Evolutionary conservation across 495 filamentous ascomycete species (phyloP), one percentile per base, ranked within the genome.

Genomic region (Echria macrotheca): DNA sequence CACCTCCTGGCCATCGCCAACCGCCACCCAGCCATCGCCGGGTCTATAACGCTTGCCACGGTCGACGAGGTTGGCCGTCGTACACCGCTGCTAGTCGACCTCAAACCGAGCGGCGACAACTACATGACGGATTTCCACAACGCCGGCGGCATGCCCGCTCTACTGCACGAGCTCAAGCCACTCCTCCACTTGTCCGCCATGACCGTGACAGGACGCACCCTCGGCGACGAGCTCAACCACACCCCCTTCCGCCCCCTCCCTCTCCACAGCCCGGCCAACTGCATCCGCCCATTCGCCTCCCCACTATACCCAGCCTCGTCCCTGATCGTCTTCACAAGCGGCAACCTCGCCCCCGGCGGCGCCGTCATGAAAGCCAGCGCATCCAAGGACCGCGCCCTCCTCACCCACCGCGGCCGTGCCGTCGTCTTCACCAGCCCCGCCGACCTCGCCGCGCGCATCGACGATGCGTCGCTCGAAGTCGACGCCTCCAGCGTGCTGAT

Each of bases 41-140:
- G 78, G 0, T 64, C 62, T 6, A 78, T 86, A 32, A 78, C 72
- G 2, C 58, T 84, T 0, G 57, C 72, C 7, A 81, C 74, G 0
- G 57, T 86, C 52, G 81, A 85, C 51, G 73, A 75, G 10, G 74
- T 85, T 31, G 83, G 82, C 6, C 66, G 72, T 12, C 69, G 56
- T 6, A 82, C 79, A 0, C 83, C 82, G 0, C 61, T 86, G 1
- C 64, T 86, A 2, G 69, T 85, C 4, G 83, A 85, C 54, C 67
- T 86, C 11, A 86, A 86, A 47, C 83, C 83, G 4, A 82, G 78
- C 49, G 81, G 82, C 4, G 70, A 78, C 14, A 82, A 83, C 47
- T 86, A 86, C 64, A 85, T 85, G 82, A 79, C 76, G 28, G 81
- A 86, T 53, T 84, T 86, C 52, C 83, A 86, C 57, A 78, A 80